Conservation (phyloP, 2,329 filamentous ascomycete genomes). For the Elsinoe necatrix region DNA sequence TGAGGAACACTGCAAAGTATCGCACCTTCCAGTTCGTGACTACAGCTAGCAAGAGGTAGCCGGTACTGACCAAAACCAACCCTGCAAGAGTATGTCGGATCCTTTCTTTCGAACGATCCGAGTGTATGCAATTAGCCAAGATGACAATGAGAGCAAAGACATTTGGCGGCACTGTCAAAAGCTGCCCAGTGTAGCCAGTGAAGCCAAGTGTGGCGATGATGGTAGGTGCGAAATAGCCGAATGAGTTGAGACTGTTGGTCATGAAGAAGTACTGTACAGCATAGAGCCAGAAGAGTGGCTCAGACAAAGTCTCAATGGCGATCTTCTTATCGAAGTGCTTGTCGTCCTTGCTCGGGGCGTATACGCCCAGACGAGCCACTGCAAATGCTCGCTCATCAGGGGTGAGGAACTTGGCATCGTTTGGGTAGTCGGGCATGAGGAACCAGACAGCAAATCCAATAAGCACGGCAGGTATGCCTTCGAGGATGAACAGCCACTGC, state of each 20-base stretch:
- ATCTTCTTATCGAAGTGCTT: conserved; percentile 17
- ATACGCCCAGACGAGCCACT: conserved; percentile 8
- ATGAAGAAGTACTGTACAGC: conserved; percentile 16
- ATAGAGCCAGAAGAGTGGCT: conserved; percentile 13
- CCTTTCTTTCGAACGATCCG: conserved; percentile 18
- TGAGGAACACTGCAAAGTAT: conserved; percentile 18
- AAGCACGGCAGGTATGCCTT: conserved; percentile 30
- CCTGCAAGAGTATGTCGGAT: conserved; percentile 16
- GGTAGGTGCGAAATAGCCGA: conserved; percentile 15
- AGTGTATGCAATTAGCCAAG: conserved; percentile 15
- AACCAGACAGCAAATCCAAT: conserved; percentile 23
- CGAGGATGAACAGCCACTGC: conserved; percentile 42
- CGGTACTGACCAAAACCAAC: conserved; percentile 15
- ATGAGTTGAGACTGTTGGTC: conserved; percentile 14
- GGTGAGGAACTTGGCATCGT: conserved; percentile 26
- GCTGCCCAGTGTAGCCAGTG: conserved; percentile 13
- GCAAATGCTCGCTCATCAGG: conserved; percentile 32
- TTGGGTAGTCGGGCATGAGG: conserved; percentile 26
- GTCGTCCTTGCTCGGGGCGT: conserved; percentile 18
- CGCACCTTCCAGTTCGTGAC: conserved; percentile 18
- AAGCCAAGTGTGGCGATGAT: conserved; percentile 14
- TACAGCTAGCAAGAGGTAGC: conserved; percentile 17
- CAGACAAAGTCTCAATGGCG: conserved; percentile 5
- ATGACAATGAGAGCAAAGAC: conserved; percentile 15
- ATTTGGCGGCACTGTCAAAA: conserved; percentile 13